Evolutionary conservation across 148 eudicot genomes (phyloP), one percentile per base, ranked within the genome.

Genomic region (Cornus florida): DNA sequence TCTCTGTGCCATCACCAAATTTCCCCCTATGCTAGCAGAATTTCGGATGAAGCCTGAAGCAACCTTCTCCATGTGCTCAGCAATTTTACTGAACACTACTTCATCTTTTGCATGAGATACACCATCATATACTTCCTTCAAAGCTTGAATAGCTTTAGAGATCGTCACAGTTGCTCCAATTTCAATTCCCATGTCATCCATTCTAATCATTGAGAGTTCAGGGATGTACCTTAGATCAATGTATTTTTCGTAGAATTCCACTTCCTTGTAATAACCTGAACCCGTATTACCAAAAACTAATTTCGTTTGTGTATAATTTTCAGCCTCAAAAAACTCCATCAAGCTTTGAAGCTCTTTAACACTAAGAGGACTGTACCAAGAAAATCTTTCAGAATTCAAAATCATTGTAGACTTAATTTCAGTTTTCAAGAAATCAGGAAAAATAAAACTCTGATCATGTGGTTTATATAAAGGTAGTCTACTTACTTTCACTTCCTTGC

Each of bases 1-100:
- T 78, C 89, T 88, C 73, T 96, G 99, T 32, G 99, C 97, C 98
- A 96, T 96, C 8, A 92, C 87, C 76, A 96, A 82, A 88, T 96
- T 96, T 10, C 99, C 99, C n/a, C 98, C 99, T 38, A 96, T 28
- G 82, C 98, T 96, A 28, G 92, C 99, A 66, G 93, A 88, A 79
- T 96, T 96, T 81, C 98, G 81, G 33, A 96, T 75, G 59, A 82
- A 91, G 50, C 78, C 86, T 4, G 97, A 82, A 62, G 97, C 98
- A 81, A 96, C 79, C 85, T 93, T 93, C 86, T 96, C 95, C 83
- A 93, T 75, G 83, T 96, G 98, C 38, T 79, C 74, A 65, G 95
- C 95, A 41, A 96, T 77, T 87, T 88, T 93, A 22, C 62, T 76
- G 20, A 85, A 78, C 76, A 96, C 50, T 59, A 75, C 57, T 48